Evolutionary conservation across 495 filamentous ascomycete genomes (phyloP).

Genomic region (Daldinia childiae): DNA sequence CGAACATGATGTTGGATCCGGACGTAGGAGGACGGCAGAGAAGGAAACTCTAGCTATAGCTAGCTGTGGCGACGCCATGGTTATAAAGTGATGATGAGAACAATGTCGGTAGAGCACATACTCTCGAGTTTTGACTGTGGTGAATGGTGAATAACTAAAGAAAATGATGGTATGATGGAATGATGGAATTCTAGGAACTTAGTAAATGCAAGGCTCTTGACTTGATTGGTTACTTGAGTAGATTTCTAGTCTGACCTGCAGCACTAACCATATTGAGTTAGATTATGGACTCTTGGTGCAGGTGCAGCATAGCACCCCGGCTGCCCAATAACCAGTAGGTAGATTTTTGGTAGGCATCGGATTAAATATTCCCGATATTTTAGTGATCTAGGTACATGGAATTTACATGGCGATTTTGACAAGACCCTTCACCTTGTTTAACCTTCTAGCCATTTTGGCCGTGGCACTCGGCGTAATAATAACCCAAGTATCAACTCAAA

Average conservation of each 20-base stretch:
- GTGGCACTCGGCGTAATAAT: not conserved
- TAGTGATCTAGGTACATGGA: too few relatives aligned
- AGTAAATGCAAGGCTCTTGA: slow-evolving; percentile 20
- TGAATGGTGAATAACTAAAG: not conserved
- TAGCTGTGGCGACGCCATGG: slow-evolving; percentile 78
- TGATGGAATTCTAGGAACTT: slow-evolving; percentile 8
- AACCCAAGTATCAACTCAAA: not conserved
- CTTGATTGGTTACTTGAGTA: slow-evolving; percentile 21
- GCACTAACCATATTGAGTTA: slow-evolving; percentile 2
- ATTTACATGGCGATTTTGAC: not conserved
- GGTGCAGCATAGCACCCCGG: not conserved
- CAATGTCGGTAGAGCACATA: slow-evolving; percentile 14
- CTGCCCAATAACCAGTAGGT: not conserved
- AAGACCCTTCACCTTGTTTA: slow-evolving; percentile 20
- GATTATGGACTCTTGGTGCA: not conserved
- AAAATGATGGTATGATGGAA: slow-evolving; percentile 7
- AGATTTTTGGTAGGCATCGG: not conserved
- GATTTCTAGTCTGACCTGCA: slow-evolving; percentile 6
- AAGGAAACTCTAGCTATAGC: slow-evolving; percentile 85
- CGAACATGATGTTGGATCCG: slow-evolving; percentile 75
- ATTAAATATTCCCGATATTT: not conserved
- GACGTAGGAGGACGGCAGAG: slow-evolving; percentile 75
- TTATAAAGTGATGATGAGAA: slow-evolving; percentile 2
- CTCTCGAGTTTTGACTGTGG: slow-evolving; percentile 8
- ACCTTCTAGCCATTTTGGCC: slow-evolving; percentile 3